Evolutionary conservation across 1,139 yeast genomes (phyloP), one percentile per base, ranked within the genome.

Genomic region (Saccharomyces hybrid): DNA sequence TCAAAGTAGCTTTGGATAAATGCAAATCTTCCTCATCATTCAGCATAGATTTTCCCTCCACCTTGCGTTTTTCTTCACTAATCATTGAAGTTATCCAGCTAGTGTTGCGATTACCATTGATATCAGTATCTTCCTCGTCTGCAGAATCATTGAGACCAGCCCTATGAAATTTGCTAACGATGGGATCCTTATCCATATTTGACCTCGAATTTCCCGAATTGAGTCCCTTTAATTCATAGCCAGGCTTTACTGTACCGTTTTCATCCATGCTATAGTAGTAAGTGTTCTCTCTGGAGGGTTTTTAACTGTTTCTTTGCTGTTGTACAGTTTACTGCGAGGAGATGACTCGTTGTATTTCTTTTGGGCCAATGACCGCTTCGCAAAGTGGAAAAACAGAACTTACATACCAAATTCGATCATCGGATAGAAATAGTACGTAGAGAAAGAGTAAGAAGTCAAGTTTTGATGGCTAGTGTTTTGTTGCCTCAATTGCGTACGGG

Each of bases 401-500:
- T 34, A 34, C 19, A 14, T 34, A 29, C 13, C n/a, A 34, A 8
- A 34, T 34, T 14, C 13, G 19, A 16, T 34, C 19, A 34, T 34
- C 19, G 23, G 42, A 16, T 7, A 14, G 42, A 34, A 34, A 14
- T 34, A 16, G 23, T 16, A 34, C 23, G 42, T 14, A 7, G 23
- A 16, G 42, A 3, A 14, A 34, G 14, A 38, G 25, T 19, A 19
- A 49, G 9, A 47, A 28, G 42, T 28, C 48, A 31, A n/a, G 28
- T 32, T 23, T 29, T 23, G 14, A 88, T 88, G 96, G 95, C 95
- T 9, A 86, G 95, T 58, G 86, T 88, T 5, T 88, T 91, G 65
- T 76, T 91, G 53, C 96, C 97, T 9, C 96, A 91, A 70, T 75
- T 93, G 59, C 83, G 79, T 32, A 81, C 95, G 0, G 99, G 97